Percentiles rank a stretch among this genome's conserved stretches.
These are phyloP conservation scores for Fusarium bulbicola DNA, from an alignment of 2,329 filamentous ascomycete genomes.

Conservation along the genomic window DNA sequence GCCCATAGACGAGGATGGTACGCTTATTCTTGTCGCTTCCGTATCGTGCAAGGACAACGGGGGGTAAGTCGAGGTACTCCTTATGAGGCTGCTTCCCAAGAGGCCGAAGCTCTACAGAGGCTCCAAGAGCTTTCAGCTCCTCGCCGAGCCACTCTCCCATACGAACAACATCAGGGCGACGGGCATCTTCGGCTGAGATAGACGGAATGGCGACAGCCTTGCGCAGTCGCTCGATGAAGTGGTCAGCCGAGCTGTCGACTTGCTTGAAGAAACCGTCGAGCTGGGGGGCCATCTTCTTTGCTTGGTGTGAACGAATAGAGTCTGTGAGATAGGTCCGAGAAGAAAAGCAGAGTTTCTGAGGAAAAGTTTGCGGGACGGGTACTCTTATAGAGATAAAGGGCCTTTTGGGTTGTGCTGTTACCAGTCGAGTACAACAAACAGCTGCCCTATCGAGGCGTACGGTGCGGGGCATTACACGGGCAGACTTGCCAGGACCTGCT, in stretches of 20 bases:
- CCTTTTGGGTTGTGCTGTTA: conserved; percentile 37
- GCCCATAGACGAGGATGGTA: conserved; percentile 95
- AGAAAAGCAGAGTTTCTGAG: conserved; percentile 22
- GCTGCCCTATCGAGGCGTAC: conserved; percentile 47
- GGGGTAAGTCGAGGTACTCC: conserved; percentile 89
- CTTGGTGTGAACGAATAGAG: conserved; percentile 65
- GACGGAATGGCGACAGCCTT: conserved; percentile 97
- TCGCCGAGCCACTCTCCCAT: conserved; percentile 93
- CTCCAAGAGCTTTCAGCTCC: conserved; percentile 85
- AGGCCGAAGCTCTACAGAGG: conserved; percentile 84
- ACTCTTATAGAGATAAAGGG: conserved; percentile 37
- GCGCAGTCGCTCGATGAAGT: conserved; percentile 89
- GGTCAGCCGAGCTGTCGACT: conserved; percentile 80
- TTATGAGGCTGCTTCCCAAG: conserved; percentile 93
- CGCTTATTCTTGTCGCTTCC: conserved; percentile 92
- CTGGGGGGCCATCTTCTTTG: conserved; percentile 85
- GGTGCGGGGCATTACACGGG: conserved; percentile 57
- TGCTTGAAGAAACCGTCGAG: conserved; percentile 93
- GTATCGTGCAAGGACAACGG: conserved; percentile 91
- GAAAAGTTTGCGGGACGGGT: conserved; percentile 29
- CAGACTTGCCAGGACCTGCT: conserved; percentile 41
- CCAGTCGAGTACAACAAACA: conserved; percentile 39
- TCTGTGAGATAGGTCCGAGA: conserved; percentile 61
- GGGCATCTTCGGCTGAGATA: conserved; percentile 88
- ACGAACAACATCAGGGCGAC: conserved; percentile 90